phyloP scores from a whole-genome alignment of 441 rosid species.

The Croton setiger region DNA sequence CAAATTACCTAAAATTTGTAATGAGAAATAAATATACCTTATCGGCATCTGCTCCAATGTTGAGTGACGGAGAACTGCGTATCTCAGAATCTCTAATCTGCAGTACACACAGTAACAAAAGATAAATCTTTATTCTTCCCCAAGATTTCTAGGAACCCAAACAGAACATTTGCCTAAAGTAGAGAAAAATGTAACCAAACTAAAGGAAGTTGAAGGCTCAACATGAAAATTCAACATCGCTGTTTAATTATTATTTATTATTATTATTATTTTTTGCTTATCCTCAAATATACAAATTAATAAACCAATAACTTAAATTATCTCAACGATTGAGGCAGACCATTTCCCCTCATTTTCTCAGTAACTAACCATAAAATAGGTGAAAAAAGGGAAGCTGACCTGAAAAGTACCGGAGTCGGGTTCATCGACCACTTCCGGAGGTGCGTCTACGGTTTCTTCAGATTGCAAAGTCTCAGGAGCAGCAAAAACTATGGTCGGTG shows the following conservation, averaged over 20 bases:
- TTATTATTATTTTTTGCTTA: background rate
- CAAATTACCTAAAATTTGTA: background rate
- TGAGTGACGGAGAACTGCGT: constrained; percentile 38
- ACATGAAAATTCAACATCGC: background rate
- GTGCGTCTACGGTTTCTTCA: constrained; percentile 18
- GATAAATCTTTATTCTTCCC: background rate
- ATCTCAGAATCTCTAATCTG: constrained; percentile 42
- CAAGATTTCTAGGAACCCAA: background rate
- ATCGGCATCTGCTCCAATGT: constrained; percentile 41
- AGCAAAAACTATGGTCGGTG: constrained; percentile 43
- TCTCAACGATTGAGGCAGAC: background rate
- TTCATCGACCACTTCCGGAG: constrained; percentile 35
- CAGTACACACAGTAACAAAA: constrained; percentile 13
- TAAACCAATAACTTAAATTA: background rate
- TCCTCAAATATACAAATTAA: background rate
- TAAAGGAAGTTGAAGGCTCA: background rate
- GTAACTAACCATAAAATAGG: constrained; percentile 16
- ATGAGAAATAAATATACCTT: constrained; percentile 33
- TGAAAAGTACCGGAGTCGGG: constrained; percentile 25
- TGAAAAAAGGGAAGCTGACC: constrained; percentile 20
- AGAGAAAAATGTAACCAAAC: background rate
- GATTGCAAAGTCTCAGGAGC: constrained; percentile 56
- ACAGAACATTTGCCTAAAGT: background rate
- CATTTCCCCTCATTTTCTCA: constrained; percentile 16
- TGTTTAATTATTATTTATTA: background rate